Evolutionary conservation across 2,329 filamentous ascomycete genomes (phyloP), one percentile per base, ranked within the genome.

Genomic region (Paecilomyces sp.): DNA sequence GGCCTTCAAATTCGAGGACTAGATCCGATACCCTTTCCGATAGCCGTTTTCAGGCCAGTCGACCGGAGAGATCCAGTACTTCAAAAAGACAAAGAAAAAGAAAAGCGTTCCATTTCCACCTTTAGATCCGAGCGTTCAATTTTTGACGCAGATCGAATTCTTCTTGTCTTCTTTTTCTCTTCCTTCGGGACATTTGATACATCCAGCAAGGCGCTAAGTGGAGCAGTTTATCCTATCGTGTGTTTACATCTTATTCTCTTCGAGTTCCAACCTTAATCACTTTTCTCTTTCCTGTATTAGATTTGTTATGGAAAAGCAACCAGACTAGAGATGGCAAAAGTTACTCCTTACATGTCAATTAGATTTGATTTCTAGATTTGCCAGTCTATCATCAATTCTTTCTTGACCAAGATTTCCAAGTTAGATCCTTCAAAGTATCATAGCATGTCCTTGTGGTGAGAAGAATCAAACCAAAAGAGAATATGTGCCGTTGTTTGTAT

Each of bases 1-100:
- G 77, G 89, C 90, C 60, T 89, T 96, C 79, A 97, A 96, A 79
- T 99, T 99, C 76, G 92, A 97, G 1, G 90, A 96, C 69, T 96
- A 85, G 78, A 64, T 24, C 55, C 61, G 18, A 9, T 22, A 7
- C 22, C 28, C 15, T 31, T 58, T 18, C 8, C 8, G 18, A 33
- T 33, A 33, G 8, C 31, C 31, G 31, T 18, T 15, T 53, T 24
- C 28, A 53, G 41, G 41, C 22, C 24, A 22, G 22, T 53, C 51
- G 25, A 53, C 9, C 51, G 15, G 6, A 53, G 15, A 28, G 8
- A 56, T 55, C 34, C 47, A 53, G n/a, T 58, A 59, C 54, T 57
- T 56, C 18, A 62, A 58, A 59, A 34, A 60, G 55, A 60, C 62
- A 63, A 56, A 60, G 55, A 60, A 63, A 63, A 56, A 63, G 64